Conservation (phyloP, 2,329 filamentous ascomycete species). For the Aspergillus sp. region DNA sequence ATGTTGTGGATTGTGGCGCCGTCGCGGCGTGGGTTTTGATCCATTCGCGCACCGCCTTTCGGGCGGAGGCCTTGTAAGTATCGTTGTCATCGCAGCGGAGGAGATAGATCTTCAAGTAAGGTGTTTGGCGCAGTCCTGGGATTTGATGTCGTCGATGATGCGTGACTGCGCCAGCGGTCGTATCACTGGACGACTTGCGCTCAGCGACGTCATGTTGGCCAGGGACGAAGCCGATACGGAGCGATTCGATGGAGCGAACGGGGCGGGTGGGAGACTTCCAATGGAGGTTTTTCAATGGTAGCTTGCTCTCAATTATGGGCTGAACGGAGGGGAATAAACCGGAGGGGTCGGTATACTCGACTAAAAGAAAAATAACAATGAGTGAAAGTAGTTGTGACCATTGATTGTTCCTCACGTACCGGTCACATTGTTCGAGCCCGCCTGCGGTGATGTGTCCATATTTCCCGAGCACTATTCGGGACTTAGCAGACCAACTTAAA, state of each 20-base stretch:
- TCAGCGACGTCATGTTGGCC: constrained; percentile 43
- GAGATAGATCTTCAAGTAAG: constrained; percentile 86
- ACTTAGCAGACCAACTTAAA: constrained; percentile 9
- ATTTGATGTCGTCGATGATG: constrained; percentile 79
- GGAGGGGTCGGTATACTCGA: constrained; percentile 94
- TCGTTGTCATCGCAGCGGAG: constrained; percentile 95
- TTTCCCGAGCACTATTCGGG: constrained; percentile 25
- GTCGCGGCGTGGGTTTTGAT: constrained; percentile 69
- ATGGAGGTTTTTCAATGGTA: constrained; percentile 86
- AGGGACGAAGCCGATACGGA: constrained; percentile 83
- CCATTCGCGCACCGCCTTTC: constrained; percentile 83
- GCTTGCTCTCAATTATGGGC: constrained; percentile 68
- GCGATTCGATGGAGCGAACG: constrained; percentile 84
- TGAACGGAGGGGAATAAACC: constrained; percentile 79
- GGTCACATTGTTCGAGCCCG: constrained; percentile 70
- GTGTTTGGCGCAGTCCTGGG: constrained; percentile 83
- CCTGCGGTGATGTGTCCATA: constrained; percentile 38
- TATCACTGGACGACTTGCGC: constrained; percentile 32
- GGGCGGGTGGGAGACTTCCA: constrained; percentile 95
- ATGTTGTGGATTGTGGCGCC: constrained; percentile 37
- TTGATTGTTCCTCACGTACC: constrained; percentile 43
- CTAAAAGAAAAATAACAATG: constrained; percentile 42
- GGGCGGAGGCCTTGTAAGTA: constrained; percentile 75
- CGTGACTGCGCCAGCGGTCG: constrained; percentile 28
- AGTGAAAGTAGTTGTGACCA: constrained; percentile 5